phyloP scores from a whole-genome alignment of 768 basidiomycete genomes.

The Auriscalpium orientale region DNA sequence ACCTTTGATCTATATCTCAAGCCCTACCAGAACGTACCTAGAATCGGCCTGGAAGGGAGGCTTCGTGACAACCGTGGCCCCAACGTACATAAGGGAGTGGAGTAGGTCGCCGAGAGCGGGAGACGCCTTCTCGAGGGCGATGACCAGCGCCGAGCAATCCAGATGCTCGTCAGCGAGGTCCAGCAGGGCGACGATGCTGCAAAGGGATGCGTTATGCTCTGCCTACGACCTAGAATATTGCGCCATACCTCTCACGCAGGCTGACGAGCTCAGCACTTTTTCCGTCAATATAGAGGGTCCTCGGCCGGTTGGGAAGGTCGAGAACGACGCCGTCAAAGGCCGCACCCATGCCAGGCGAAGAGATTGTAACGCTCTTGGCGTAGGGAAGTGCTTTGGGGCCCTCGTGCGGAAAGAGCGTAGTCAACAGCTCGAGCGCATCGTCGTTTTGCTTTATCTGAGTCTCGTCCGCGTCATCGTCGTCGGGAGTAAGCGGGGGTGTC shows the following conservation, averaged over 20 bases:
- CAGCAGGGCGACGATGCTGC: constrained; percentile 76
- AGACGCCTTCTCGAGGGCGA: constrained; percentile 69
- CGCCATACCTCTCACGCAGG: constrained; percentile 69
- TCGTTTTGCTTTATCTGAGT: constrained; percentile 35
- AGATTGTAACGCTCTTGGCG: constrained; percentile 68
- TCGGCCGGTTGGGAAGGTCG: constrained; percentile 59
- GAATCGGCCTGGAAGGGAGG: constrained; percentile 71
- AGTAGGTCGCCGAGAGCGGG: constrained; percentile 65
- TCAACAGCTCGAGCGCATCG: constrained; percentile 71
- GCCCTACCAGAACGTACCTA: constrained; percentile 75
- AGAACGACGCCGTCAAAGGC: constrained; percentile 76
- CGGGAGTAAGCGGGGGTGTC: constrained; percentile 79
- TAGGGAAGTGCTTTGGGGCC: constrained; percentile 62
- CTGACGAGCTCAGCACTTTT: constrained; percentile 75
- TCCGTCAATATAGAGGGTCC: constrained; percentile 79
- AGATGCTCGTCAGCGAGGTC: constrained; percentile 85
- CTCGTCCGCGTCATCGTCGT: constrained; percentile 46
- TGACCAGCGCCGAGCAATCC: constrained; percentile 69
- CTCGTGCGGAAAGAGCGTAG: constrained; percentile 69
- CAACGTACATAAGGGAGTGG: constrained; percentile 90
- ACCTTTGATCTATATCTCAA: constrained; percentile 45
- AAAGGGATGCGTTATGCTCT: background rate
- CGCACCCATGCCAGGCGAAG: constrained; percentile 57
- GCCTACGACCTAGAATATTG: background rate
- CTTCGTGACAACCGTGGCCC: constrained; percentile 77